Base-by-base conservation (phyloP, 1,139 yeast species). In the Yamadazyma atlantica region DNA sequence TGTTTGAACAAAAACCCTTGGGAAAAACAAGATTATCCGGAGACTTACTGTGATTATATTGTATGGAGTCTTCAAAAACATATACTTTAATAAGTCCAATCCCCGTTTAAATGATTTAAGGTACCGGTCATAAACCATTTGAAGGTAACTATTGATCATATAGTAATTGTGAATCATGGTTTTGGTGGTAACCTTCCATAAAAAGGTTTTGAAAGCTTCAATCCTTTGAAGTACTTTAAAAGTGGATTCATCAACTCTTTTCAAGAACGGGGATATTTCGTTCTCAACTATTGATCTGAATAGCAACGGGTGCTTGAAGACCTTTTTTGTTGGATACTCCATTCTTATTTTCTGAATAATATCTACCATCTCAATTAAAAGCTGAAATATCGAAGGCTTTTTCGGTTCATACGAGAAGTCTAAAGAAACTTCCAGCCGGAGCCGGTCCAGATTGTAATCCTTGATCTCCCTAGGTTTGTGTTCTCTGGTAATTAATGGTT, bases 401-500 rank as follows among this genome's bases (percentile, higher is more conserved):
- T 28, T 6, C 6, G 19, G 4, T 8, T n/a, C 17, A 14, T 16
- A 4, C 8, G 29, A 26, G 13, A 10, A n/a, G 7, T 16, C 13
- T n/a, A 9, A 5, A 11, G 30, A 28, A 3, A 9, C 12, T 10
- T 16, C 17, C 12, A 15, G 30, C 3, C 8, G 11, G 4, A 15
- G 3, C 15, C 16, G 11, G 12, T 15, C 22, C 21, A 27, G 28
- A 13, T 22, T 34, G n/a, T 39, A 41, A 12, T 33, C 42, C 6
- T 31, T 33, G 15, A 40, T 24, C 4, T 10, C 17, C 13, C 32
- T 30, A 5, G 17, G 23, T 8, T 3, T 12, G 14, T 28, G 12
- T 23, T 32, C 13, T 34, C 41, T 30, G n/a, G 30, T 26, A 40
- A 36, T 25, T 13, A 36, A 29, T 14, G 39, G 29, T 23, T 36